Conservation (phyloP, 1,284 basidiomycete genomes). For the Austroboletus novae-zelandiae region DNA sequence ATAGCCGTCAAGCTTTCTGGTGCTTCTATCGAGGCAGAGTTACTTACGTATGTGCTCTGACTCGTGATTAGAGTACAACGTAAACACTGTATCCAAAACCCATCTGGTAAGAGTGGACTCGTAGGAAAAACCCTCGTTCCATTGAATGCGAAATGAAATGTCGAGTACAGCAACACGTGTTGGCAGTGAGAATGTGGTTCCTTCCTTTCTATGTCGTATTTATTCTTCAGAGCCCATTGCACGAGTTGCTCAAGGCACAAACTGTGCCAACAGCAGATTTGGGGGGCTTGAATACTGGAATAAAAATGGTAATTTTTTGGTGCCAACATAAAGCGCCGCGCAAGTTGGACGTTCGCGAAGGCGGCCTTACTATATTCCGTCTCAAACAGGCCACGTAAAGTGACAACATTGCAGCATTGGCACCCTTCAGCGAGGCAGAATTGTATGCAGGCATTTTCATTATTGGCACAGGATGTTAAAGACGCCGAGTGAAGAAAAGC, state of each 20-base stretch:
- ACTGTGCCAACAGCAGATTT: too few relatives aligned
- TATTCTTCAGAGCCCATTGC: too few relatives aligned
- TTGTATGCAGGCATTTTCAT: constrained; percentile 6
- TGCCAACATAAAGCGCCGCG: constrained; percentile 10
- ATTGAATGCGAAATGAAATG: neutral
- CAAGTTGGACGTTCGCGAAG: constrained; percentile 11
- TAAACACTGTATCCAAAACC: constrained; percentile 2
- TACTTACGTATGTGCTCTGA: constrained; percentile 7
- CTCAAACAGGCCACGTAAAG: constrained; percentile 11
- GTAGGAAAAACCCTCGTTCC: constrained; percentile 1
- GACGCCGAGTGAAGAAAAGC: constrained; percentile 1
- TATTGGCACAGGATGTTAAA: constrained; percentile 13
- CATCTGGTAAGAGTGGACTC: constrained; percentile 6
- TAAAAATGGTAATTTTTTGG: constrained; percentile 11
- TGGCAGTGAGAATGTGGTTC: neutral
- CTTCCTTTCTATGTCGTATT: too few relatives aligned
- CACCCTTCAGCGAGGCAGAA: constrained; percentile 1
- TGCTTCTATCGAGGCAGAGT: constrained; percentile 7
- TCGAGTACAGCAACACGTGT: constrained; percentile 7
- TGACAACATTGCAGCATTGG: constrained; percentile 5
- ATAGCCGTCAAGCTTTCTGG: constrained; percentile 15
- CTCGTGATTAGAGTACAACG: neutral
- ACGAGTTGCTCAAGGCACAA: too few relatives aligned
- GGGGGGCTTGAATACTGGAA: neutral
- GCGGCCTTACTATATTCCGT: constrained; percentile 4